Base-by-base conservation (phyloP, 2,329 filamentous ascomycete species). In the Alternaria rosae region DNA sequence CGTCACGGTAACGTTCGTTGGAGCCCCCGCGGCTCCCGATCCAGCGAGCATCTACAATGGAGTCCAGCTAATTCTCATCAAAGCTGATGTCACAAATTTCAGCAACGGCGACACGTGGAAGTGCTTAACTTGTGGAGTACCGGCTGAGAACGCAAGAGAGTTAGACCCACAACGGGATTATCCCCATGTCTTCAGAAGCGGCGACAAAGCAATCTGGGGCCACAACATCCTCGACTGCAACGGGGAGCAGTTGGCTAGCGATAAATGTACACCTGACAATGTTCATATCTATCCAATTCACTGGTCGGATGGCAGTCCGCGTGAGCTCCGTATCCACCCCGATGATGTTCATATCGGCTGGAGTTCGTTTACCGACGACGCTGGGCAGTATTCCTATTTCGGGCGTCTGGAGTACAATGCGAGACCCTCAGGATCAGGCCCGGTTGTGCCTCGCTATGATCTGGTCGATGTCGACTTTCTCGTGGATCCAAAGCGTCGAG, bases 101-200 rank as follows among this genome's bases (percentile, higher is more conserved):
- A 48, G 73, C 1, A 83, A 82, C 53, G 83, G 83, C 0, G 81
- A 84, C 61, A 51, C 78, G 0, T 85, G 82, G 82, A 85, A 83
- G 62, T 85, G 83, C 55, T 55, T 85, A 5, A 85, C 76, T 28
- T 85, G 83, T 56, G 82, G 79, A 2, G 74, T 84, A 0, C 75
- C 80, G 0, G 64, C 52, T 3, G 65, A 70, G 28, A 80, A 82
- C 47, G 65, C 72, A 1, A 44, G 67, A 4, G 72, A 71, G 7
- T 54, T 69, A 3, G 57, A 61, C 17, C 54, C 64, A 2, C 20
- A 57, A 30, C 55, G 66, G 2, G 80, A 80, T 48, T 85, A 85
- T 61, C 81, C 83, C 0, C 81, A 85, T 45, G 71, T 76, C 0
- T 84, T 83, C 53, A 66, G 69, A 2, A 78, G 81, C 57, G 80